Evolutionary conservation across 2,329 filamentous ascomycete genomes (phyloP), one percentile per base, ranked within the genome.

Genomic region (Sphaerulina musiva): DNA sequence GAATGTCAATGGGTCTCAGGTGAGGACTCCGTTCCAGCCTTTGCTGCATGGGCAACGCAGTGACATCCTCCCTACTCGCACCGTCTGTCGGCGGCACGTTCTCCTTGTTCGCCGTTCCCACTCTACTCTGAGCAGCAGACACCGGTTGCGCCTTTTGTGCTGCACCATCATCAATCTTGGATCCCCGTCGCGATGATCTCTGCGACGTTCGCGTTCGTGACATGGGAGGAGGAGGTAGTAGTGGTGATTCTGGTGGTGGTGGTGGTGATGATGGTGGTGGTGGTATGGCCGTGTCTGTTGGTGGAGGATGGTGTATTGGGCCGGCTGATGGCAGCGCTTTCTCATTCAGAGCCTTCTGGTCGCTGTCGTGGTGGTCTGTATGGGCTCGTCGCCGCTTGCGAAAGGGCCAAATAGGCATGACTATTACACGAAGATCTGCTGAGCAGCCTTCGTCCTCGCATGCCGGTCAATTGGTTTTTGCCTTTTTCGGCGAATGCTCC

Each of bases 341-440:
- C 77, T 66, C 77, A 71, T 64, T 79, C 79, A 58, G 46, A 56
- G 78, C 73, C 61, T 80, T 72, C 62, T 58, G 60, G 62, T 67
- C 55, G 39, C 46, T 47, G 20, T 50, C 51, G 34, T 56, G 48
- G 52, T 43, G 43, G 43, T 46, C 23, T 32, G 55, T 44, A 26
- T 45, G 59, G 51, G 51, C 54, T 47, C 68, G 59, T 70, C 81
- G 82, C 72, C 83, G 84, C 73, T 80, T 84, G 73, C 80, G 85
- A 72, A 95, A 95, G 58, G 85, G 87, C 89, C 89, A 95, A 72
- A 91, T 76, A 69, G 85, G 82, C 87, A 92, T 92, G 65, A 63
- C 68, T 67, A 51, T 40, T 29, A 40, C 48, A 51, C 48, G 41
- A 29, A 36, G 32, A 26, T 38, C 29, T 46, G 48, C 10, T 51